These are phyloP conservation scores for Shiraia sp. DNA, from an alignment of 2,329 filamentous ascomycete species.

Conservation along the genomic window DNA sequence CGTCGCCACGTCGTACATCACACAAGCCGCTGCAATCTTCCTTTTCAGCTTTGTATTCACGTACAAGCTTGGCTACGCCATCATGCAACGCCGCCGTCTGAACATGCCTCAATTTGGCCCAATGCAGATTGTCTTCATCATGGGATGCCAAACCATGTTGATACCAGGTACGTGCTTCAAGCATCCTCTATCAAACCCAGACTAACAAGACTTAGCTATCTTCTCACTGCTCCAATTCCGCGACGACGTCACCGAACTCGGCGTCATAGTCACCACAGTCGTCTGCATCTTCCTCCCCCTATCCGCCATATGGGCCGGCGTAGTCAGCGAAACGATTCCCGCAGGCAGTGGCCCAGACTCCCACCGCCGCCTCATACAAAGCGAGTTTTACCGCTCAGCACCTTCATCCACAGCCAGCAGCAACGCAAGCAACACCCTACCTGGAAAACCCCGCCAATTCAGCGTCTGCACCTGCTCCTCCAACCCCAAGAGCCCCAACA, in stretches of 20 bases:
- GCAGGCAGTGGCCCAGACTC: slow-evolving; percentile 24
- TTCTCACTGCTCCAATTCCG: slow-evolving; percentile 63
- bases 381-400: slow-evolving; percentile 23
- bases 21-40: slow-evolving; percentile 61
- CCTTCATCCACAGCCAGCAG: slow-evolving; percentile 7
- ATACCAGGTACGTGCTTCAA: slow-evolving; percentile 57
- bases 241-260: slow-evolving; percentile 56
- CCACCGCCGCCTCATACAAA: slow-evolving; percentile 32
- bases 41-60: slow-evolving; percentile 67
- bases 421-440: slow-evolving; percentile 8
- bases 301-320: slow-evolving; percentile 66
- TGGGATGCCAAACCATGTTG: slow-evolving; percentile 68
- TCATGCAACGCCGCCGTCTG: slow-evolving; percentile 59
- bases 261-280: slow-evolving; percentile 59
- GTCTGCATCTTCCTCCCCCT: slow-evolving; percentile 67
- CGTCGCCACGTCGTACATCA: slow-evolving; percentile 51
- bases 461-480: slow-evolving; percentile 18
- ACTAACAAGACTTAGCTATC: slow-evolving; percentile 54
- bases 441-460: slow-evolving; percentile 23
- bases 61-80: slow-evolving; percentile 62
- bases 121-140: slow-evolving; percentile 69
- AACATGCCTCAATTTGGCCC: slow-evolving; percentile 65
- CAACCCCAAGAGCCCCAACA: slow-evolving; percentile 21
- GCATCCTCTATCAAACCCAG: slow-evolving; percentile 2
- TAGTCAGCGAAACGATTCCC: slow-evolving; percentile 28